Conservation (phyloP, 2,329 filamentous ascomycete species). For the Macroventuria anomochaeta region DNA sequence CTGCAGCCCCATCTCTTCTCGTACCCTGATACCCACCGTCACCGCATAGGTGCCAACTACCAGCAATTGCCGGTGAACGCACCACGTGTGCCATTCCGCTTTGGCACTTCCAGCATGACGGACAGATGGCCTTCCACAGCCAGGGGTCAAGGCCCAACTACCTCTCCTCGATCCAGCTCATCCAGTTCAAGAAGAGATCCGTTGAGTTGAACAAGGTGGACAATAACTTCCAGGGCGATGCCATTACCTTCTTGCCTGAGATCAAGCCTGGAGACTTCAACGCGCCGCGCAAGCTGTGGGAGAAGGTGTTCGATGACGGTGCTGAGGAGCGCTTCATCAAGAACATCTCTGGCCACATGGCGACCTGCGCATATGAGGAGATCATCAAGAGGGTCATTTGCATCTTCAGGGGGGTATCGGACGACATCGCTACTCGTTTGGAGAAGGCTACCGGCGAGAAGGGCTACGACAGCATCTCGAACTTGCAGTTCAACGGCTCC, state of each 20-base stretch:
- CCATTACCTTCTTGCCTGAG: conserved; percentile 59
- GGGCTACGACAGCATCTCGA: conserved; percentile 64
- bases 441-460: conserved; percentile 69
- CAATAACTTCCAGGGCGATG: conserved; percentile 57
- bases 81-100: conserved; percentile 62
- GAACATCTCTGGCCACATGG: conserved; percentile 69
- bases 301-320: conserved; percentile 66
- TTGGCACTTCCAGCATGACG: conserved; percentile 74
- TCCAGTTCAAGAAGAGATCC: conserved; percentile 55
- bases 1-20: conserved; percentile 73
- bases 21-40: conserved; percentile 70
- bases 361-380: conserved; percentile 63
- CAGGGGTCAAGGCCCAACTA: conserved; percentile 66
- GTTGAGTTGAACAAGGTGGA: conserved; percentile 59
- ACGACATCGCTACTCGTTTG: conserved; percentile 63
- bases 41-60: conserved; percentile 65
- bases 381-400: conserved; percentile 69
- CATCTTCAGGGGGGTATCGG: conserved; percentile 68
- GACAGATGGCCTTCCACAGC: conserved; percentile 72
- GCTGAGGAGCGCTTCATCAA: conserved; percentile 65
- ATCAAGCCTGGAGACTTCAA: conserved; percentile 62
- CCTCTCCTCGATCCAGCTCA: conserved; percentile 60
- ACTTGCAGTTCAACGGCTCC: conserved; percentile 64
- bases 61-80: conserved; percentile 64
- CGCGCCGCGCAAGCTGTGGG: conserved; percentile 65